These are phyloP conservation scores for Thalassiosira exigua DNA, from an alignment of 352 stramenopile genomes.

Conservation along the genomic window DNA sequence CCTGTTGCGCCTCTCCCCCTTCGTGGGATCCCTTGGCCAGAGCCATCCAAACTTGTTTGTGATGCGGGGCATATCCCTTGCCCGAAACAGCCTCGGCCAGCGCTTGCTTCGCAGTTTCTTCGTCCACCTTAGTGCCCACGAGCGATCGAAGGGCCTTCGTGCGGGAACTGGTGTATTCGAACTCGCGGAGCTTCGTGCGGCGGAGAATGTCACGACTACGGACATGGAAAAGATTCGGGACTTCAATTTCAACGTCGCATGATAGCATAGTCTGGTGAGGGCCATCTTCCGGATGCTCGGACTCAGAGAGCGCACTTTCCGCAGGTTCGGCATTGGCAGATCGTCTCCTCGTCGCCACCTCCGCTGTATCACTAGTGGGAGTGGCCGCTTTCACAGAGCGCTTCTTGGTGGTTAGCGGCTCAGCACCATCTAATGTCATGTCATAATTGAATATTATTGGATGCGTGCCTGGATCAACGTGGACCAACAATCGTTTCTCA, in stretches of 20 bases:
- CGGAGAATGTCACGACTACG: constrained; percentile 71
- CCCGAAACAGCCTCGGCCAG: constrained; percentile 68
- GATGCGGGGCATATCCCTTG: constrained; percentile 37
- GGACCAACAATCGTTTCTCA: constrained; percentile 43
- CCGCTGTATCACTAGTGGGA: background rate
- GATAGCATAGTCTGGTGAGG: constrained; percentile 62
- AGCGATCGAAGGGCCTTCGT: constrained; percentile 73
- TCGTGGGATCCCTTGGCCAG: constrained; percentile 58
- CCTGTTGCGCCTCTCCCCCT: constrained; percentile 64
- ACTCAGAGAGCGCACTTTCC: constrained; percentile 5
- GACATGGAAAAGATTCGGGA: constrained; percentile 70
- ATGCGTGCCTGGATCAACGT: constrained; percentile 39
- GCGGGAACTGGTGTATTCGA: constrained; percentile 75
- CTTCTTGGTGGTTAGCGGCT: constrained; percentile 27
- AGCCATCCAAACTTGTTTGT: constrained; percentile 51
- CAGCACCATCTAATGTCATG: constrained; percentile 51
- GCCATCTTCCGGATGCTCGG: constrained; percentile 9
- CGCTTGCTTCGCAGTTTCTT: constrained; percentile 68
- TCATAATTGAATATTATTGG: constrained; percentile 62
- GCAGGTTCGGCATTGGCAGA: constrained; percentile 9
- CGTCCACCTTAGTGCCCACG: constrained; percentile 55
- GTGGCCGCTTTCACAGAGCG: background rate
- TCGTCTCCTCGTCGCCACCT: constrained; percentile 25
- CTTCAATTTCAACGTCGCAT: constrained; percentile 69
- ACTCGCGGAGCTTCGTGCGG: constrained; percentile 76